phyloP scores from a whole-genome alignment of 2,329 filamentous ascomycete genomes.

The Periconia macrospinosa region DNA sequence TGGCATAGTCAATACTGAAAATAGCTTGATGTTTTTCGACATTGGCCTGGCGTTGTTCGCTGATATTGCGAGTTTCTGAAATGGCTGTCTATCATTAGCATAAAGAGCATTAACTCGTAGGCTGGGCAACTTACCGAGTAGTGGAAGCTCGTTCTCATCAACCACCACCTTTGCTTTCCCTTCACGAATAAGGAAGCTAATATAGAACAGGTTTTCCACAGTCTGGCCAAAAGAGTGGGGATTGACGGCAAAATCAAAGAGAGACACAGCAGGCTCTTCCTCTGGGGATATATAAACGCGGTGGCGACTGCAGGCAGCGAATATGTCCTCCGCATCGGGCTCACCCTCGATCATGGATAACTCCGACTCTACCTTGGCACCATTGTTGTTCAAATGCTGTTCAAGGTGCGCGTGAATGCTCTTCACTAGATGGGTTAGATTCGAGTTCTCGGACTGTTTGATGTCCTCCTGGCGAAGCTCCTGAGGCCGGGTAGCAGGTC shows the following conservation, averaged over 20 bases:
- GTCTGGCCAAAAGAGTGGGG: constrained; percentile 90
- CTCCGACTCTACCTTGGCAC: constrained; percentile 48
- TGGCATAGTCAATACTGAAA: constrained; percentile 81
- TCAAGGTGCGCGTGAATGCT: constrained; percentile 68
- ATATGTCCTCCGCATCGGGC: constrained; percentile 39
- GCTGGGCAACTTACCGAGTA: constrained; percentile 65
- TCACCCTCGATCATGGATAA: constrained; percentile 40
- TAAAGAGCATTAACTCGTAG: not conserved
- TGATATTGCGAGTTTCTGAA: constrained; percentile 51
- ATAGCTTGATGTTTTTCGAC: constrained; percentile 75
- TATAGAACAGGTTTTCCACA: constrained; percentile 95
- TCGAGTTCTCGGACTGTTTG: constrained; percentile 73
- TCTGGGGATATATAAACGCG: constrained; percentile 61
- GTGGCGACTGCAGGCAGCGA: constrained; percentile 63
- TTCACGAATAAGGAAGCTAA: constrained; percentile 91
- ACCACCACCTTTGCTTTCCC: constrained; percentile 73
- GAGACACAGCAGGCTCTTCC: constrained; percentile 63
- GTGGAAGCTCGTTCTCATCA: constrained; percentile 75
- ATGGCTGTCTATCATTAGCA: constrained; percentile 39
- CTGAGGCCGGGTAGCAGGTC: constrained; percentile 72
- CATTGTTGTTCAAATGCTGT: constrained; percentile 39
- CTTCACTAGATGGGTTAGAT: constrained; percentile 76
- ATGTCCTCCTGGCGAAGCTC: constrained; percentile 76
- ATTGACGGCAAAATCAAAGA: constrained; percentile 89
- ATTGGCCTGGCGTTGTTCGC: constrained; percentile 57